phyloP scores from a whole-genome alignment of 345 rosid species.

The Brassica juncea region DNA sequence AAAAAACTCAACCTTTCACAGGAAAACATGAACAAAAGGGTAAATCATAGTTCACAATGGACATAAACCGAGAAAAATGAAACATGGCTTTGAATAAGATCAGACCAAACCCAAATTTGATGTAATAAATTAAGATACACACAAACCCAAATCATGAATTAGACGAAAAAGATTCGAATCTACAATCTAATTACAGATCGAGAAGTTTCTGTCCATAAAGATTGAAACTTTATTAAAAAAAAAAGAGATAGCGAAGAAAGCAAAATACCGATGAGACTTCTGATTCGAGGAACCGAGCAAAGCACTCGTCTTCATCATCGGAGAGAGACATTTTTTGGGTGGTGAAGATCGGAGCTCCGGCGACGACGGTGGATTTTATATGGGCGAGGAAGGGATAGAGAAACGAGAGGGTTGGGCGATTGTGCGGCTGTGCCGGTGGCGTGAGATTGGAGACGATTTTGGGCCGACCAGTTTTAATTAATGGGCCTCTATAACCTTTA shows the following conservation, averaged over 20 bases:
- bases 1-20: slow-evolving; percentile 8
- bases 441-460: slow-evolving; percentile 17
- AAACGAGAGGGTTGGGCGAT: not conserved
- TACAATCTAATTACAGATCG: slow-evolving; percentile 6
- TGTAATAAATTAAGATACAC: not conserved
- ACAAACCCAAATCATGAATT: not conserved
- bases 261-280: slow-evolving; percentile 57
- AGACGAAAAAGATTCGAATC: slow-evolving; percentile 5
- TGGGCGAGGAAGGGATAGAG: slow-evolving; percentile 30
- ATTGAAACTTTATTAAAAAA: not conserved
- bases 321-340: slow-evolving; percentile 47
- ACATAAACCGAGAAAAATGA: not conserved
- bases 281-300: slow-evolving; percentile 78
- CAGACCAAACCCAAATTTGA: slow-evolving; percentile 7
- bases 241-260: not conserved
- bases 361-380: slow-evolving; percentile 12
- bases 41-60: not conserved
- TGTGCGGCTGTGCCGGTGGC: slow-evolving; percentile 29
- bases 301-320: slow-evolving; percentile 68
- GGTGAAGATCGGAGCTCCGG: slow-evolving; percentile 35
- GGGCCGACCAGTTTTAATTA: slow-evolving; percentile 4
- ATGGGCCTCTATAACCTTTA: not conserved
- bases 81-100: not conserved
- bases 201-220: not conserved
- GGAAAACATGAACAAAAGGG: not conserved